phyloP scores from a whole-genome alignment of 805 yeast species.

The Wickerhamiella brachini region DNA sequence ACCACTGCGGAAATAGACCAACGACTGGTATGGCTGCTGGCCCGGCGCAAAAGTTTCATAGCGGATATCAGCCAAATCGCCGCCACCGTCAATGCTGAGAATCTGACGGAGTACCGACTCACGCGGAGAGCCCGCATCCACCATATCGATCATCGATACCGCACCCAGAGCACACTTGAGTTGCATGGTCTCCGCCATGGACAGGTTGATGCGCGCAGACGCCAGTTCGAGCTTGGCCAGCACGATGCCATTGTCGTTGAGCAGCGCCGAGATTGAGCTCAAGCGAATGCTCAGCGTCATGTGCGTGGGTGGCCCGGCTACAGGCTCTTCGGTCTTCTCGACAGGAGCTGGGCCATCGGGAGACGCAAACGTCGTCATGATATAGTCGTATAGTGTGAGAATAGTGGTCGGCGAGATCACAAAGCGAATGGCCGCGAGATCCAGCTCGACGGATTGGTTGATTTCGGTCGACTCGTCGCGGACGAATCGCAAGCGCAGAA shows the following conservation, averaged over 20 bases:
- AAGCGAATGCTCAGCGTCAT: constrained; percentile 33
- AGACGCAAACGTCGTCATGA: constrained; percentile 76
- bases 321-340: not conserved
- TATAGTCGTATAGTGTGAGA: constrained; percentile 64
- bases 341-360: constrained; percentile 27
- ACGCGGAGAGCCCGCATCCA: constrained; percentile 40
- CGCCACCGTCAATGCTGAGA: constrained; percentile 73
- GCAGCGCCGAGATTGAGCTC: constrained; percentile 56
- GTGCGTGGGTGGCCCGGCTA: not conserved
- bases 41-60: constrained; percentile 58
- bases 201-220: constrained; percentile 53
- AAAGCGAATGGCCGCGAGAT: constrained; percentile 64
- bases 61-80: constrained; percentile 62
- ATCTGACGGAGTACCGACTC: constrained; percentile 50
- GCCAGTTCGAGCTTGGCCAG: constrained; percentile 67
- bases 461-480: constrained; percentile 20
- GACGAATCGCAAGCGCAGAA: not conserved
- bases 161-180: constrained; percentile 65
- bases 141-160: constrained; percentile 61
- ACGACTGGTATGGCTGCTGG: constrained; percentile 34
- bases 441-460: constrained; percentile 62
- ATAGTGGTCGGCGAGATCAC: constrained; percentile 66
- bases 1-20: constrained; percentile 54
- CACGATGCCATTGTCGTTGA: constrained; percentile 73
- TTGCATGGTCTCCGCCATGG: constrained; percentile 61